Percentiles rank a stretch among this genome's conserved stretches.
Conservation (phyloP, 2,329 filamentous ascomycete genomes). For the Ascochyta pisi region DNA sequence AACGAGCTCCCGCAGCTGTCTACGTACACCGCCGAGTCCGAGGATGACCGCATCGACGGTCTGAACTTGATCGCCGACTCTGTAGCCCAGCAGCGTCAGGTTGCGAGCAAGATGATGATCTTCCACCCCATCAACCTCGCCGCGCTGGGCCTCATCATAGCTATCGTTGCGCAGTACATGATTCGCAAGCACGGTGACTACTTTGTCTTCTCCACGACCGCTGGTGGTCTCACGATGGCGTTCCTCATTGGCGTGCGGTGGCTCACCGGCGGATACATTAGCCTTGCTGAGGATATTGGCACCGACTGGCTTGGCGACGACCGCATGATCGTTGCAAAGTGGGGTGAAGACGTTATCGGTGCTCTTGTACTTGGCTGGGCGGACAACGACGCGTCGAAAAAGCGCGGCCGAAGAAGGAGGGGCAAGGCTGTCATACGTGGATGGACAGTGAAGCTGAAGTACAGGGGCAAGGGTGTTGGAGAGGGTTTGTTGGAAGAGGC, state of each 20-base stretch:
- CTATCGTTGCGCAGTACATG: slow-evolving; percentile 50
- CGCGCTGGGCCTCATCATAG: slow-evolving; percentile 48
- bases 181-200: slow-evolving; percentile 57
- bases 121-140: slow-evolving; percentile 48
- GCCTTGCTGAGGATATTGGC: slow-evolving; percentile 65
- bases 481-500: slow-evolving; percentile 75
- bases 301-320: slow-evolving; percentile 67
- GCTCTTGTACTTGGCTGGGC: slow-evolving; percentile 73
- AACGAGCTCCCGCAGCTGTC: slow-evolving; percentile 63
- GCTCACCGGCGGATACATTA: slow-evolving; percentile 67
- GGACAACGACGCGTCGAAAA: slow-evolving; percentile 54
- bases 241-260: slow-evolving; percentile 68
- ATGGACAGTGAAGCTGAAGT: slow-evolving; percentile 77
- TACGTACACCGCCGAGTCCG: slow-evolving; percentile 59
- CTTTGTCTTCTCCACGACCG: slow-evolving; percentile 64
- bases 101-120: slow-evolving; percentile 65
- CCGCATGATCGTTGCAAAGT: slow-evolving; percentile 67
- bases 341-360: slow-evolving; percentile 73
- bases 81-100: slow-evolving; percentile 80
- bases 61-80: slow-evolving; percentile 80
- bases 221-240: slow-evolving; percentile 67
- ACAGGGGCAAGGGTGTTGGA: slow-evolving; percentile 75
- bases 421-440: slow-evolving; percentile 77
- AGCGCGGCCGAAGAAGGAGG: slow-evolving; percentile 57
- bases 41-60: slow-evolving; percentile 69